These are phyloP conservation scores for Hymenoscyphus linearis DNA, from an alignment of 2,329 filamentous ascomycete genomes.

Conservation along the genomic window DNA sequence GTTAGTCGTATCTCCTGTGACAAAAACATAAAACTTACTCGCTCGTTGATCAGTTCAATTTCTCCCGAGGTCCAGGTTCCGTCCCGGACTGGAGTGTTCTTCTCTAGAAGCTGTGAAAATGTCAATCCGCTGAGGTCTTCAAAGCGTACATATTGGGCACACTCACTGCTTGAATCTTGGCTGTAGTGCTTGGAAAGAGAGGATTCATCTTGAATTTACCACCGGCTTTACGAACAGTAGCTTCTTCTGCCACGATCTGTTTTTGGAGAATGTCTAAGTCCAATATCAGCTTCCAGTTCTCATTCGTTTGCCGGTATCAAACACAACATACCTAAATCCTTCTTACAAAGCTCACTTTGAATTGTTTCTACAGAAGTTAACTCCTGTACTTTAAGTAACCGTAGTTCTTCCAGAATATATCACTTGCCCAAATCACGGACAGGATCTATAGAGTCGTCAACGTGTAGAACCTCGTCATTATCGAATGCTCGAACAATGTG, in stretches of 20 bases:
- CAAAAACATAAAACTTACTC: slow-evolving; percentile 26
- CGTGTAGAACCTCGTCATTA: slow-evolving; percentile 41
- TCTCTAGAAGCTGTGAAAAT: slow-evolving; percentile 34
- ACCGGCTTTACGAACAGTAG: slow-evolving; percentile 38
- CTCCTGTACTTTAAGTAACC: neutral
- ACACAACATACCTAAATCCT: slow-evolving; percentile 33
- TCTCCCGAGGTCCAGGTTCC: slow-evolving; percentile 40
- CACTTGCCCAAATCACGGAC: slow-evolving; percentile 38
- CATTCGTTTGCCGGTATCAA: neutral
- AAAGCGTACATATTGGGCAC: neutral
- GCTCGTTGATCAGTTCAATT: slow-evolving; percentile 42
- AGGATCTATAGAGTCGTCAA: slow-evolving; percentile 43
- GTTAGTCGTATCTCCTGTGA: neutral
- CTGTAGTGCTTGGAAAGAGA: slow-evolving; percentile 39
- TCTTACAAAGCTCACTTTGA: slow-evolving; percentile 38
- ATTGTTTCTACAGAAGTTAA: slow-evolving; percentile 31
- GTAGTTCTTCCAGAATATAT: neutral
- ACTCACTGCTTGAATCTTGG: slow-evolving; percentile 36
- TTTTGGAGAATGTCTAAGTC: slow-evolving; percentile 36
- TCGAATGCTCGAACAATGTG: slow-evolving; percentile 43
- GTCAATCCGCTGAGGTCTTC: neutral
- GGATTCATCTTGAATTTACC: slow-evolving; percentile 43
- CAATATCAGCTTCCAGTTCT: neutral
- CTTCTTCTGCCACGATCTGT: slow-evolving; percentile 37
- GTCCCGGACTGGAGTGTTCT: slow-evolving; percentile 38